phyloP scores from a whole-genome alignment of 1,139 yeast species.

The Geotrichum bryndzae region DNA sequence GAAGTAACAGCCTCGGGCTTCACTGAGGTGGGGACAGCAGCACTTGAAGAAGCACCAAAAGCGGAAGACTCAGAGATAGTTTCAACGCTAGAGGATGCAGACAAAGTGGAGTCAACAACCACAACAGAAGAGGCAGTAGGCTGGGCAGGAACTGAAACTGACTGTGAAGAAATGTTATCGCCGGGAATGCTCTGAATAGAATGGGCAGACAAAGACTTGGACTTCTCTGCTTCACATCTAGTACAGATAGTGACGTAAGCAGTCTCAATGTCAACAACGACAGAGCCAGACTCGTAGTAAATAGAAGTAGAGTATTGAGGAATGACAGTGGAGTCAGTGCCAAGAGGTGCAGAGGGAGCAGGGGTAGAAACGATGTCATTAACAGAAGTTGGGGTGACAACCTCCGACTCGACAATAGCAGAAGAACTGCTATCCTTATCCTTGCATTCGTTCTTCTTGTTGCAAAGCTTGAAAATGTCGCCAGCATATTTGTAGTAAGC shows the following conservation, averaged over 20 bases:
- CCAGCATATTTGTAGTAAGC: not conserved
- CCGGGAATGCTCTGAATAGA: too few relatives aligned
- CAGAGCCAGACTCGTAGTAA: constrained; percentile 2
- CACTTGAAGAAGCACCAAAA: not conserved
- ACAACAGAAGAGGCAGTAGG: not conserved
- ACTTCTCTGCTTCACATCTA: not conserved
- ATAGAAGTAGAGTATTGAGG: not conserved
- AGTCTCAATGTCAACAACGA: constrained; percentile 2
- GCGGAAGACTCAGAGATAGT: not conserved
- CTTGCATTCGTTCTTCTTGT: not conserved
- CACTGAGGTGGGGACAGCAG: not conserved
- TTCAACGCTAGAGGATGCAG: not conserved
- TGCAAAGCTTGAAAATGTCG: not conserved
- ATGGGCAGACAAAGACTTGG: not conserved
- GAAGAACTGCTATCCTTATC: not conserved
- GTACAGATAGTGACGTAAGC: constrained; percentile 3
- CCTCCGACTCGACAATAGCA: not conserved
- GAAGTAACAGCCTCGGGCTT: not conserved
- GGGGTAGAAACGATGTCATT: not conserved
- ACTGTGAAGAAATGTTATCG: too few relatives aligned
- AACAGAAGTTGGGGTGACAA: not conserved
- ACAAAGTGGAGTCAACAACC: not conserved
- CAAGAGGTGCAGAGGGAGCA: constrained; percentile 14
- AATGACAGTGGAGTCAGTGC: not conserved
- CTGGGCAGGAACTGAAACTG: too few relatives aligned